Percentiles rank a stretch among this genome's conserved stretches.
Conservation (phyloP, 2,329 filamentous ascomycete species). For the Emericellopsis atlantica region DNA sequence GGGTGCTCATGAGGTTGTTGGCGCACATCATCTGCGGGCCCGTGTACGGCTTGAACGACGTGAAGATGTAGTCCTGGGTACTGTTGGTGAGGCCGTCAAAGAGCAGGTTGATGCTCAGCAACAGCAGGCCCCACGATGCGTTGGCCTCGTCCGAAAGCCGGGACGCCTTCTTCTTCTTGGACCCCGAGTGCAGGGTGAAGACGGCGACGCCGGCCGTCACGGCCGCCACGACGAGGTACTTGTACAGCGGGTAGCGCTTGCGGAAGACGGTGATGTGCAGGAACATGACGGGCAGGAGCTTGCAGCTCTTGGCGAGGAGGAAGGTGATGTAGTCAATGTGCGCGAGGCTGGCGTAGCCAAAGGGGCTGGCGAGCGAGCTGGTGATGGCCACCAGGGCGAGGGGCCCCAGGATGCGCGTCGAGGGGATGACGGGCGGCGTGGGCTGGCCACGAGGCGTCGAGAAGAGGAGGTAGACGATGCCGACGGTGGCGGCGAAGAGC, state of each 20-base stretch:
- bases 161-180: slow-evolving; percentile 30
- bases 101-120: slow-evolving; percentile 80
- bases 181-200: slow-evolving; percentile 77
- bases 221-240: slow-evolving; percentile 84
- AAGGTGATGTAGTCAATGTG: slow-evolving; percentile 98
- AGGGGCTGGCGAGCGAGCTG: slow-evolving; percentile 81
- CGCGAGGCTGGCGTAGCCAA: slow-evolving; percentile 82
- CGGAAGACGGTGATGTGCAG: slow-evolving; percentile 88
- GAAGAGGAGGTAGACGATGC: slow-evolving; percentile 64
- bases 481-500: slow-evolving; percentile 70
- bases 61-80: slow-evolving; percentile 91
- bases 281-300: slow-evolving; percentile 97
- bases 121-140: slow-evolving; percentile 65
- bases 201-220: slow-evolving; percentile 89
- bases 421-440: slow-evolving; percentile 62
- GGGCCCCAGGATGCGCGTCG: slow-evolving; percentile 58
- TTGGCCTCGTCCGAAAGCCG: slow-evolving; percentile 36
- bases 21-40: slow-evolving; percentile 99
- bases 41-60: slow-evolving; percentile 63
- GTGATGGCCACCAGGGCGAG: slow-evolving; percentile 79
- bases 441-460: slow-evolving; percentile 36
- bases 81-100: slow-evolving; percentile 95
- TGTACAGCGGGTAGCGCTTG: slow-evolving; percentile 83
- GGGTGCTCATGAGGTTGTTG: slow-evolving; percentile 78
- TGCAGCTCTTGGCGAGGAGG: slow-evolving; percentile 94